Evolutionary conservation across 2,329 filamentous ascomycete species (phyloP), one percentile per base, ranked within the genome.

Genomic region (Neophaeococcomyces mojaviensis): DNA sequence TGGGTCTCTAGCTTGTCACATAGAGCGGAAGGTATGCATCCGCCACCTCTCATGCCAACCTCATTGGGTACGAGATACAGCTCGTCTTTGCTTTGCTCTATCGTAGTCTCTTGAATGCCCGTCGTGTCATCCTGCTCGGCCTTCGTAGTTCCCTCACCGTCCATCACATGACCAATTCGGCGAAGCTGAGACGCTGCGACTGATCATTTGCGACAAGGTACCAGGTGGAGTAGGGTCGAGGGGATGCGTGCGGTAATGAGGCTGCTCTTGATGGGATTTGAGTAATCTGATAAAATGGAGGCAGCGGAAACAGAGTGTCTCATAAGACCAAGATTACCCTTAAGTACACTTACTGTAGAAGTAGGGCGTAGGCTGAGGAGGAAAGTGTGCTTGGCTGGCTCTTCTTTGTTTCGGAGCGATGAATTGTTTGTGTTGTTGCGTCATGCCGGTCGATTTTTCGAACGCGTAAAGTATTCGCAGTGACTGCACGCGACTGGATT

Each of bases 371-470:
- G n/a, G n/a, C n/a, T n/a, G n/a, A n/a, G 13, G n/a, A 16, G 15
- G 12, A 16, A 38, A 38, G 13, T 35, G 32, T 19, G 32, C 32
- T 15, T 5, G n/a, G n/a, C n/a, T n/a, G n/a, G n/a, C n/a, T n/a
- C n/a, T n/a, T n/a, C n/a, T n/a, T 35, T 35, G 13, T 5, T 35
- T 6, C 32, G 5, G 13, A n/a, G 32, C 7, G 16, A n/a, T 19
- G 16, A 16, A 26, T 41, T 41, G 39, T 41, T 41, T 41, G 39
- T 31, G 31, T 41, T 32, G 39, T 10, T 22, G 31, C 39, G 39
- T 41, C 39, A 41, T 41, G 13, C 15, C 18, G 5, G 15, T 30
- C 15, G 19, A 3, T 41, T 39, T 39, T 24, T 26, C 37, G 35
- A 15, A 41, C 39, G 39, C 39, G 39, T 41, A 41, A 18, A 41